Percentiles rank a stretch among this genome's conserved stretches.
These are phyloP conservation scores for Gloeophyllum trabeum DNA, from an alignment of 768 basidiomycete genomes.

Conservation along the genomic window DNA sequence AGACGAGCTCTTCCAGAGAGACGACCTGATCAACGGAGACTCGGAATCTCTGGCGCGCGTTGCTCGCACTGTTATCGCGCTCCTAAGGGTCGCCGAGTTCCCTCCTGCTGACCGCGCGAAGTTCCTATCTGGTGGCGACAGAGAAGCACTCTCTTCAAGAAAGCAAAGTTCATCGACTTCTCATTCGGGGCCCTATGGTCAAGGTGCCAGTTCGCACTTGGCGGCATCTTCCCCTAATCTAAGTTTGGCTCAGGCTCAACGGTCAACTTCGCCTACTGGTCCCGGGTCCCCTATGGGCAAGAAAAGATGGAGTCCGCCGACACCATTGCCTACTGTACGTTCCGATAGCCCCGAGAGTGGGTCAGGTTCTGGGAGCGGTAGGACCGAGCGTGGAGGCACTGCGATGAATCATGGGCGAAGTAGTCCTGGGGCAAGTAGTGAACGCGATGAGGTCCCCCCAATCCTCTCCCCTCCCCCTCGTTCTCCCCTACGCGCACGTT, in stretches of 20 bases:
- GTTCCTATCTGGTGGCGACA: constrained; percentile 26
- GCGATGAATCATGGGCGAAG: constrained; percentile 7
- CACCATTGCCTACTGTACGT: constrained; percentile 35
- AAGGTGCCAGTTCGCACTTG: constrained; percentile 24
- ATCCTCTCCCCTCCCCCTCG: constrained; percentile 30
- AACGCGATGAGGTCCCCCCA: constrained; percentile 26
- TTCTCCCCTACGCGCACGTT: constrained; percentile 39
- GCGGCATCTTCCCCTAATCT: constrained; percentile 59
- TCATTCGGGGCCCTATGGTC: constrained; percentile 24
- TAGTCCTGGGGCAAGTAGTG: constrained; percentile 13
- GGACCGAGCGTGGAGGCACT: constrained; percentile 19
- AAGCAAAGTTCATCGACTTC: too few relatives aligned
- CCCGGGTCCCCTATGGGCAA: constrained; percentile 24
- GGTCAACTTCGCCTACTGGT: constrained; percentile 22
- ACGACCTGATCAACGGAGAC: constrained; percentile 54
- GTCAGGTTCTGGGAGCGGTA: constrained; percentile 14
- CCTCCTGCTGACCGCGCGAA: constrained; percentile 35
- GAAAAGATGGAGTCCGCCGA: constrained; percentile 41
- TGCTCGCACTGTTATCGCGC: constrained; percentile 58
- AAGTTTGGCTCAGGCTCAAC: constrained; percentile 16
- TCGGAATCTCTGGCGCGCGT: constrained; percentile 59
- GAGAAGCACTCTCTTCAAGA: too few relatives aligned
- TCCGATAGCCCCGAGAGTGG: constrained; percentile 44
- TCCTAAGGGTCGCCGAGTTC: constrained; percentile 51
- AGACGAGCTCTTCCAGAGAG: constrained; percentile 55